Evolutionary conservation across 2,329 filamentous ascomycete genomes (phyloP).

Genomic region (Beauveria varroae): DNA sequence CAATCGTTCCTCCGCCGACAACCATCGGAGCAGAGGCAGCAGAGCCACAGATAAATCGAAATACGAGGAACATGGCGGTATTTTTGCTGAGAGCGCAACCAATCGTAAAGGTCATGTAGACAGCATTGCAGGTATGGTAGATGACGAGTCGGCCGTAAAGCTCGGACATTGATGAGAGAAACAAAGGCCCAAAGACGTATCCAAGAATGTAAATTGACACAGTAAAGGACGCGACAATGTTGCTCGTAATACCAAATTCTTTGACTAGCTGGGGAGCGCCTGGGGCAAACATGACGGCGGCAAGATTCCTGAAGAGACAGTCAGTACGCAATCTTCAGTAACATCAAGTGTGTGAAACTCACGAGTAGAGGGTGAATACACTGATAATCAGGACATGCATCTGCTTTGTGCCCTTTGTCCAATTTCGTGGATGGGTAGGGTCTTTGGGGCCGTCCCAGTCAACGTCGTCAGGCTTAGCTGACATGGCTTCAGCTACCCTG

Average conservation of each 20-base stretch:
- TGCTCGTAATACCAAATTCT: slow-evolving; percentile 18
- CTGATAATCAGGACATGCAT: too few species aligned
- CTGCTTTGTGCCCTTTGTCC: too few species aligned
- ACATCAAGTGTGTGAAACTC: too few species aligned
- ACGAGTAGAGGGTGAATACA: too few species aligned
- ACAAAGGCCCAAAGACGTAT: slow-evolving; percentile 48
- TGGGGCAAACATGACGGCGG: neutral
- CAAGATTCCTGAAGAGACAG: slow-evolving; percentile 29
- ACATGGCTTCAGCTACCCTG: too few species aligned
- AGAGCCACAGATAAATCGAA: slow-evolving; percentile 52
- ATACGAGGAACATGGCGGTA: slow-evolving; percentile 49
- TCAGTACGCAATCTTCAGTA: too few species aligned
- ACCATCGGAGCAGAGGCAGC: slow-evolving; percentile 45
- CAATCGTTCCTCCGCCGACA: slow-evolving; percentile 56
- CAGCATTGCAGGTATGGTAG: slow-evolving; percentile 30
- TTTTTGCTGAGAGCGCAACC: slow-evolving; percentile 25
- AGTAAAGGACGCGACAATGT: slow-evolving; percentile 31
- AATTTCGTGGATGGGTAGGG: too few species aligned
- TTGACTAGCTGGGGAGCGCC: neutral
- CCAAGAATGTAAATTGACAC: slow-evolving; percentile 37
- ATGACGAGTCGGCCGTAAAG: slow-evolving; percentile 44
- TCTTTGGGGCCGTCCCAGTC: too few species aligned
- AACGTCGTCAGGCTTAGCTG: too few species aligned
- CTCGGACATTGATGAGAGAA: slow-evolving; percentile 56
- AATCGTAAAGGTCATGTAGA: slow-evolving; percentile 43